Evolutionary conservation across 106 monocot species (phyloP), one percentile per base, ranked within the genome.

Genomic region (Dendrobium catenatum): DNA sequence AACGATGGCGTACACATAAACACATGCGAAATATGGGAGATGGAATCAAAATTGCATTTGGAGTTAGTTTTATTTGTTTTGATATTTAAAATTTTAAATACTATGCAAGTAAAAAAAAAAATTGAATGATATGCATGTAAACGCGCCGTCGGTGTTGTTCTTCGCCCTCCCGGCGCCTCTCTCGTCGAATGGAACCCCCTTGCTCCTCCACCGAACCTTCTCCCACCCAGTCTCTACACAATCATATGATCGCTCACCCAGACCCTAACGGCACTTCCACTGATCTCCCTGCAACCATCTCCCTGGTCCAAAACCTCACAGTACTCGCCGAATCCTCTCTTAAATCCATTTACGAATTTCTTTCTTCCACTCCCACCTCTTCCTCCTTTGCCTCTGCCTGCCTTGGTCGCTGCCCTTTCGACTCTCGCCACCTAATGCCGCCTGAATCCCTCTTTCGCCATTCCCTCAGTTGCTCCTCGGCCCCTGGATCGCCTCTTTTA

Each of bases 371-470:
- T 27, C 51, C 55, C 9, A 6, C 78, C 43, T 49, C 79, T 55
- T 70, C 78, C 58, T 29, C 61, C 29, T 1, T 37, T 68, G 68
- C 40, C 67, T 11, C 13, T 22, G 9, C 6, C 55, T 72, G 48
- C 43, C 51, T 68, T 78, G 67, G 56, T 75, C 77, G 55, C 76
- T 90, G 88, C 83, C 91, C 84, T 54, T 85, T 75, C 85, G 80
- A 86, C 75, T 22, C 87, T 82, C 76, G 76, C 77, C 91, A 91
- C 73, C 85, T 80, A 5, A 76, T 89, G 82, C 93, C 89, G 1
- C 89, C 90, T 75, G 83, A 87, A 61, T 86, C 72, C 80, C 81
- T 88, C 81, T 89, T 89, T 86, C 88, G 81, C 61, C 89, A 87
- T 87, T 87, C 80, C 70, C 88, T 89, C 78, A 81, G 61, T 81